A percentile compares a stretch with the other conserved stretches of the same genome.
phyloP scores from a whole-genome alignment of 768 basidiomycete genomes.

The Phlegmacium glaucopus region DNA sequence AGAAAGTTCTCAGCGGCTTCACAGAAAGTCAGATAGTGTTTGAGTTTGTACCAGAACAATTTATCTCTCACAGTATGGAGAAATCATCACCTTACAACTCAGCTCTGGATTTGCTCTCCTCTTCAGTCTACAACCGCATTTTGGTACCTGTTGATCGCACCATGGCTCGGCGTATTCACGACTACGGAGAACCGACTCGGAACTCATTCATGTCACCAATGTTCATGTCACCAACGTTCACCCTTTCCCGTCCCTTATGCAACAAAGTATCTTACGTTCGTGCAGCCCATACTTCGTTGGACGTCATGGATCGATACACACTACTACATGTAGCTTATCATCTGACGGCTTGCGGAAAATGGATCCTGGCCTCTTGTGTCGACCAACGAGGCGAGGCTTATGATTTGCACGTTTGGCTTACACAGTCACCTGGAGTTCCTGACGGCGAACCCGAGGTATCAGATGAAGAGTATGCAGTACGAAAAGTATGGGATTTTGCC shows the following conservation, averaged over 20 bases:
- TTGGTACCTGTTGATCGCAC: conserved; percentile 55
- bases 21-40: conserved; percentile 53
- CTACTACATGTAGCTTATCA: conserved; percentile 78
- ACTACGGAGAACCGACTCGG: conserved; percentile 30
- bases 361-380: conserved; percentile 71
- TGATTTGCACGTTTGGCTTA: conserved; percentile 64
- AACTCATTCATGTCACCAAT: conserved; percentile 62
- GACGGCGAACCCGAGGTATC: conserved; percentile 26
- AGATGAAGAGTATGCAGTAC: conserved; percentile 48
- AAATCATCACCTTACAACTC: conserved; percentile 38
- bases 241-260: conserved; percentile 48
- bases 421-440: conserved; percentile 37
- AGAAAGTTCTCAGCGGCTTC: conserved; percentile 41
- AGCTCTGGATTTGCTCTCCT: conserved; percentile 49
- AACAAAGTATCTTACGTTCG: conserved; percentile 36
- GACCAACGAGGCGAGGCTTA: conserved; percentile 80
- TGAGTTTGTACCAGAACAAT: conserved; percentile 71
- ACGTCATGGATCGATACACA: conserved; percentile 43
- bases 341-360: conserved; percentile 63
- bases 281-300: conserved; percentile 34
- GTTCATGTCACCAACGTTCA: conserved; percentile 64
- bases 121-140: conserved; percentile 71
- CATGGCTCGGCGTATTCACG: conserved; percentile 48
- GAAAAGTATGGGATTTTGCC: conserved; percentile 70
- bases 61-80: conserved; percentile 46